Base-by-base conservation (phyloP, 441 rosid genomes). In the Biscutella auriculata region DNA sequence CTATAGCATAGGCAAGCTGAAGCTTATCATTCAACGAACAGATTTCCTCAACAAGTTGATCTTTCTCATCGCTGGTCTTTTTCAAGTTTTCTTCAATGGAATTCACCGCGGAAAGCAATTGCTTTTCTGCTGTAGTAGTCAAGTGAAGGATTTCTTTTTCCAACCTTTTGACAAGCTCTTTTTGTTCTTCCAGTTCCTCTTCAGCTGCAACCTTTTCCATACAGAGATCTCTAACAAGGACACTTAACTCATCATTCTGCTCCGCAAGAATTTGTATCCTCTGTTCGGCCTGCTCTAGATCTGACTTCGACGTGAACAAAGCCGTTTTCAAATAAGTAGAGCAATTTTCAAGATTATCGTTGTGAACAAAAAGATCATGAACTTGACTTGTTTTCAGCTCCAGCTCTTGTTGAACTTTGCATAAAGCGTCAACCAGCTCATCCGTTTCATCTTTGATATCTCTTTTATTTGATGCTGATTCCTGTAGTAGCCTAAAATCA, bases 401-500 rank as follows among this genome's bases (percentile, higher is more conserved):
- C 63, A 86, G 74, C 66, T 86, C 87, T 53, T 70, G 68, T 54
- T 75, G 78, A 57, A 79, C 80, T 53, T 77, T 77, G 70, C 69
- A 72, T 73, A 84, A 67, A 17, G 72, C 73, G 17, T 70, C 66
- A 65, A 74, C 66, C 42, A 79, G 62, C 67, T 75, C 81, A 74
- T 86, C 83, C 60, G 81, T 76, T 77, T 88, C 85, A 71, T 86
- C 87, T 78, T 79, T 83, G 34, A 79, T 65, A 23, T 88, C 91
- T 66, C 75, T 83, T 44, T 70, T 77, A 50, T 73, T 72, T 43
- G 97, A 86, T 68, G 90, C 79, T 13, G 87, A 77, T 78, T 92
- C 98, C 67, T 92, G 96, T 66, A 92, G 75, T 73, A 92, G 79
- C 75, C 84, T 76, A 67, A 92, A 79, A 76, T 92, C 98, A 72